These are phyloP conservation scores for Fragaria ananassa DNA, from an alignment of 306 rosid genomes.

Conservation along the genomic window DNA sequence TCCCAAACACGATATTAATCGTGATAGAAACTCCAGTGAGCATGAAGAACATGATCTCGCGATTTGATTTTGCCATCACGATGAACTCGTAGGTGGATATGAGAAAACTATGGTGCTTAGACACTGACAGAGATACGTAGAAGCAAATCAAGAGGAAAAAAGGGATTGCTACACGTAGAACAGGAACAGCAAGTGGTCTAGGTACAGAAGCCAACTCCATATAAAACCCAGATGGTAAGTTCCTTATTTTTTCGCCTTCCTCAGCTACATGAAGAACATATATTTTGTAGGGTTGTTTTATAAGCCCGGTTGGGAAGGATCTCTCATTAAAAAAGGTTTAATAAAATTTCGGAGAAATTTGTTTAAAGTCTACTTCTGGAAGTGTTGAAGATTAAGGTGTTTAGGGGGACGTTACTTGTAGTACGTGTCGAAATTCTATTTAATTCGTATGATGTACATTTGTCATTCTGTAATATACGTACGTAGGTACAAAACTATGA, in stretches of 20 bases:
- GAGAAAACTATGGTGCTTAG: slow-evolving; percentile 15
- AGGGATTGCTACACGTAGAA: slow-evolving; percentile 1
- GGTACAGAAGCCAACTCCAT: slow-evolving; percentile 15
- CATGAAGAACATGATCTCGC: slow-evolving; percentile 19
- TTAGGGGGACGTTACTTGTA: background rate
- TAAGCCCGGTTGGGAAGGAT: background rate
- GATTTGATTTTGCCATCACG: slow-evolving; percentile 15
- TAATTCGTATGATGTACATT: background rate
- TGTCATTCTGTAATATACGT: background rate
- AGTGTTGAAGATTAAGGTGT: background rate
- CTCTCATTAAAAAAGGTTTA: background rate
- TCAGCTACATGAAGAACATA: background rate
- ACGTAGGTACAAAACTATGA: background rate
- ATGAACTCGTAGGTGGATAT: slow-evolving; percentile 23
- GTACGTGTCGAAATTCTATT: background rate
- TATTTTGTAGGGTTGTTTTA: background rate
- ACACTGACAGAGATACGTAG: background rate
- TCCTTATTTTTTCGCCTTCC: background rate
- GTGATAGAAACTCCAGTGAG: slow-evolving; percentile 17
- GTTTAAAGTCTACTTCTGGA: background rate
- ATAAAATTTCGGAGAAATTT: slow-evolving; percentile 17
- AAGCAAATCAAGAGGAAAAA: background rate
- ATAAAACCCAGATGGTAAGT: background rate
- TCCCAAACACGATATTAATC: slow-evolving; percentile 16
- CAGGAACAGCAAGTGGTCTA: background rate